Base-by-base conservation (phyloP, 345 rosid genomes). In the Xanthoceras sorbifolium region DNA sequence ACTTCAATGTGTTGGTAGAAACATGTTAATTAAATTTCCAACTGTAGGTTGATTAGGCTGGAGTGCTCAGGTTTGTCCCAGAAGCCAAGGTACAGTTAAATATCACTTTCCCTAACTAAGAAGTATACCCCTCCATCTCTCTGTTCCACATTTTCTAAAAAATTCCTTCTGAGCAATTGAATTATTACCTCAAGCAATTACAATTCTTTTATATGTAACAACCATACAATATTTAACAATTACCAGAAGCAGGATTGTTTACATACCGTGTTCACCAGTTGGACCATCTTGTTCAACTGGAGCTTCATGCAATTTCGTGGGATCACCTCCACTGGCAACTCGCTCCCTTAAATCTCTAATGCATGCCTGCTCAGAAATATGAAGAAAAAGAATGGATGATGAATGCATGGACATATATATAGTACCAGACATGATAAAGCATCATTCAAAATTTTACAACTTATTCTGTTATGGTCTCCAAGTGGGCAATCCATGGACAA, bases 311-410 rank as follows among this genome's bases (percentile, higher is more conserved):
- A 91, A 80, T 79, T 90, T 90, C 20, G 91, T 86, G 48, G 92
- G 94, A 85, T 93, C 97, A 78, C 90, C 91, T 82, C 99, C 98
- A 1, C 75, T 74, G 28, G 94, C 97, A 52, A 96, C 95, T 62
- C 92, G 90, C 78, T 96, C 97, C 83, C 94, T 85, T 78, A 96
- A 68, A 26, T 90, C 94, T 78, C 85, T 83, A 66, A 96, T 81
- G 75, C 97, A 96, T 23, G 14, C 84, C 98, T 96, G 85, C 57
- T 64, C 64, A 70, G 42, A 46, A 17, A 74, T n/a, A 36, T 18
- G 26, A 7, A 29, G 36, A 38, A 48, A 64, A 46, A 17, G n/a
- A 55, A 34, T 29, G 14, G 42, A 44, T 1, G 46, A 60, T 18
- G 34, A 50, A 52, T 50, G 0, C n/a, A 70, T 10, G 32, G 9